Evolutionary conservation across 176 grass and related monocot species (phyloP), one percentile per base, ranked within the genome.

Genomic region (Triticum monococcum): DNA sequence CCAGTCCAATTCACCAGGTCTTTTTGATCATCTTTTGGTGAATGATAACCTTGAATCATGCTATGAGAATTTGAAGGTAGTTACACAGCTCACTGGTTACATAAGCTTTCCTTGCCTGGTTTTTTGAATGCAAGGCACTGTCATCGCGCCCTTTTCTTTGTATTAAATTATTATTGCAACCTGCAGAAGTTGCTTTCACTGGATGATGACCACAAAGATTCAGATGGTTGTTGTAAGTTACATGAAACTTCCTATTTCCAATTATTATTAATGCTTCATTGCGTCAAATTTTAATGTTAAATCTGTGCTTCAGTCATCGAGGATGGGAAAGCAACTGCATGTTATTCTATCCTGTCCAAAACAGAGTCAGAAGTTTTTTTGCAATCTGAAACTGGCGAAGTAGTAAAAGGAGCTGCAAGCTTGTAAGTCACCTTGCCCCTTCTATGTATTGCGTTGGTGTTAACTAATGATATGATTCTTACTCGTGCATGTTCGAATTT

Each of bases 31-130:
- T 81, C 18, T 94, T 60, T 91, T 96, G 89, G 87, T 93, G 66
- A 99, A 99, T 82, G 97, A 91, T 80, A 89, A 94, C 43, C 89
- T 99, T 78, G 97, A 99, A 91, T 54, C 80, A 82, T 96, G 97
- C 85, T 94, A 99, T 68, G 88, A 86, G 36, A 99, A 93, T 68
- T 87, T 99, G 81, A 96, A 99, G 97, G 97, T 99, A 84, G 40
- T 73, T 71, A 77, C 65, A 31, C 13, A 73, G 40, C 50, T 71
- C 63, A 17, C 28, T 64, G 31, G 5, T 23, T 75, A 22, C 36
- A 85, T 64, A 82, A 46, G 13, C 17, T 77, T 87, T 60, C 32
- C 4, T 87, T 83, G 31, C 57, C 54, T 56, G 2, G 1, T 31
- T 36, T 22, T 59, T 79, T 83, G 20, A 74, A 66, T 26, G 22